phyloP scores from a whole-genome alignment of 2,329 filamentous ascomycete species.

The Dothistroma septosporum region DNA sequence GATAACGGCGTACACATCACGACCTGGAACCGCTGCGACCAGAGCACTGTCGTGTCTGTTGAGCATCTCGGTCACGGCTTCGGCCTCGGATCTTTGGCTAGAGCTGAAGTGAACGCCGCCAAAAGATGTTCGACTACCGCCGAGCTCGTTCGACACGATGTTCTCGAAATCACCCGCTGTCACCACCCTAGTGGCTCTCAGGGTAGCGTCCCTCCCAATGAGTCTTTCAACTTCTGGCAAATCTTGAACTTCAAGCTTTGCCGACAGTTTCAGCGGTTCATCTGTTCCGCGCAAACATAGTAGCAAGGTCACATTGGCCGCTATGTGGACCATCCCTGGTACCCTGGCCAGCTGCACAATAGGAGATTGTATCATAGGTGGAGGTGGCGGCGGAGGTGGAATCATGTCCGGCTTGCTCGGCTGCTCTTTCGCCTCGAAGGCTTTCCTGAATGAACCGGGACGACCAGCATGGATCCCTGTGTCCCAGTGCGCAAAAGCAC shows the following conservation, averaged over 20 bases:
- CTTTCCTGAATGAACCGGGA: conserved; percentile 12
- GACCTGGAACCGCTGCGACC: conserved; percentile 15
- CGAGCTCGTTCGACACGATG: conserved; percentile 11
- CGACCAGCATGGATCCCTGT: conserved; percentile 16
- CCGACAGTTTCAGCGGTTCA: background rate
- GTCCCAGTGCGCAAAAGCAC: conserved; percentile 21
- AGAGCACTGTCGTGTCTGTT: conserved; percentile 21
- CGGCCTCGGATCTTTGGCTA: background rate
- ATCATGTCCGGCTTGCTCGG: background rate
- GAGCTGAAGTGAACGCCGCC: conserved; percentile 10
- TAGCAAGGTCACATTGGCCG: background rate
- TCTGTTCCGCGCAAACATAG: background rate
- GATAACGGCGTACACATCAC: conserved; percentile 22
- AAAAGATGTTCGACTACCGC: background rate
- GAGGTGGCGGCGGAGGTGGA: background rate
- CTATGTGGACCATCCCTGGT: conserved; percentile 11
- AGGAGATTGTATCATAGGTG: background rate
- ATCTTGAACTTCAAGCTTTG: conserved; percentile 9
- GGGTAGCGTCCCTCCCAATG: conserved; percentile 8
- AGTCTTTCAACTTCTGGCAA: conserved; percentile 2
- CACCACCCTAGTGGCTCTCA: conserved; percentile 17
- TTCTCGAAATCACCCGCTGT: conserved; percentile 18
- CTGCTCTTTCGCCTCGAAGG: background rate
- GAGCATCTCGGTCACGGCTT: conserved; percentile 21
- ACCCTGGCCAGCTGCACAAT: background rate